Conservation (phyloP, 2,329 filamentous ascomycete genomes). For the Nigrospora oryzae region DNA sequence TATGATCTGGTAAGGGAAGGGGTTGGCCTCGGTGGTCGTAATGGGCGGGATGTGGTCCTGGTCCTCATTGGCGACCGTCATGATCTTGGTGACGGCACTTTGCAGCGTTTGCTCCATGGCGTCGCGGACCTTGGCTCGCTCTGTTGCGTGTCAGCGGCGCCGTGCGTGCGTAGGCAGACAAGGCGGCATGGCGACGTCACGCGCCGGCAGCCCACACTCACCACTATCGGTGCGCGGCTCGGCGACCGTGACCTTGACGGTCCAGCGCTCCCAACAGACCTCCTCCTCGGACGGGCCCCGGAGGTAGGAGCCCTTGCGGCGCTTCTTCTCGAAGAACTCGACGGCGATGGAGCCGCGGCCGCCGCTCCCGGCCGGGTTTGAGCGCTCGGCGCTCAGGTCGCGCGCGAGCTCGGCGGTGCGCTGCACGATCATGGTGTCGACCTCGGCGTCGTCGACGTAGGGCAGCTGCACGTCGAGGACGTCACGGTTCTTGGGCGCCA, state of each 20-base stretch:
- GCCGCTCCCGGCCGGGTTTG: conserved; percentile 5
- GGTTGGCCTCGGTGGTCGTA: conserved; percentile 83
- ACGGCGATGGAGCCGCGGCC: conserved; percentile 63
- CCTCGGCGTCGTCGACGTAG: conserved; percentile 79
- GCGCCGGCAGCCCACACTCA: conserved; percentile 31
- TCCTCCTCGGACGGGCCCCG: conserved; percentile 66
- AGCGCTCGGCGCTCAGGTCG: conserved; percentile 58
- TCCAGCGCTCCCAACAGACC: conserved; percentile 96
- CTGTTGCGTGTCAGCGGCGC: conserved; percentile 30
- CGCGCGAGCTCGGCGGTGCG: conserved; percentile 72
- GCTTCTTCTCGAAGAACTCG: conserved; percentile 90
- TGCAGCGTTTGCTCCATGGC: conserved; percentile 87
- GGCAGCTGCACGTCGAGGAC: conserved; percentile 86
- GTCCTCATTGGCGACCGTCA: conserved; percentile 77
- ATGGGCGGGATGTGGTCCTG: conserved; percentile 97
- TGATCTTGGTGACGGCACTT: conserved; percentile 81
- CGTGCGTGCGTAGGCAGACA: too few species aligned
- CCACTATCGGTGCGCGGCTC: conserved; percentile 83
- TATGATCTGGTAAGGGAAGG: conserved; percentile 89
- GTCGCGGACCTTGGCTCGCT: conserved; percentile 78
- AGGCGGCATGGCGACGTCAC: neutral
- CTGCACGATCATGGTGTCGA: conserved; percentile 90
- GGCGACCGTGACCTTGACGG: conserved; percentile 84
- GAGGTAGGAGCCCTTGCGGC: conserved; percentile 74
- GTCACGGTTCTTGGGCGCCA: conserved; percentile 75